Base-by-base conservation (phyloP, 306 rosid species). In the Astragalus membranaceus region DNA sequence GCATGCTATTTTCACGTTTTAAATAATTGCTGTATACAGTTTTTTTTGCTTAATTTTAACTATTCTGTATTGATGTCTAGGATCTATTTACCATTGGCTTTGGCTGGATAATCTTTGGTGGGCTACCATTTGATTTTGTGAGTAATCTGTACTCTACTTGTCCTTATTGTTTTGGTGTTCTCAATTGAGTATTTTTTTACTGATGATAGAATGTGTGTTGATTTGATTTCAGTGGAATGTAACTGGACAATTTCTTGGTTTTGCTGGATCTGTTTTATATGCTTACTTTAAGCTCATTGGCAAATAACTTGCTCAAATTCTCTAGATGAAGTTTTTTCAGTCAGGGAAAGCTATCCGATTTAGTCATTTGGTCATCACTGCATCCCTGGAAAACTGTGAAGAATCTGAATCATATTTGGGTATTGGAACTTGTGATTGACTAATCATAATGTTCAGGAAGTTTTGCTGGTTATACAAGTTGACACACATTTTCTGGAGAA, bases 61-160 rank as follows among this genome's bases (percentile, higher is more conserved):
- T 55, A 9, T 64, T 71, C 48, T 46, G 11, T 20, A 41, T 70
- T 67, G 62, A 41, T 69, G 63, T 72, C 14, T 68, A 90, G 98
- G 97, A 93, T 90, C 68, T 90, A 29, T 90, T 93, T 78, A 93
- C 98, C 20, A 85, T 90, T 66, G 92, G 97, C 30, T 82, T 93
- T 76, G 98, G 98, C 66, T 93, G 98, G 98, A 69, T 85, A 47
- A 49, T 93, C 46, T 93, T 93, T 74, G 98, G 97, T 35, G 94
- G 98, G 77, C 97, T 93, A 63, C 96, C 94, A 26, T 90, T 82
- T 76, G 86, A 82, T 71, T 14, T 75, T 48, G 86, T 82, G 75
- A 82, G 86, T 78, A 37, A 7, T 64, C 72, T 57, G 59, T 70
- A 37, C 12, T 58, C 69, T 74, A 37, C 12, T 58, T 74, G 13